Base-by-base conservation (phyloP, 2,329 filamentous ascomycete genomes). In the Pseudocercospora pini-densiflorae region DNA sequence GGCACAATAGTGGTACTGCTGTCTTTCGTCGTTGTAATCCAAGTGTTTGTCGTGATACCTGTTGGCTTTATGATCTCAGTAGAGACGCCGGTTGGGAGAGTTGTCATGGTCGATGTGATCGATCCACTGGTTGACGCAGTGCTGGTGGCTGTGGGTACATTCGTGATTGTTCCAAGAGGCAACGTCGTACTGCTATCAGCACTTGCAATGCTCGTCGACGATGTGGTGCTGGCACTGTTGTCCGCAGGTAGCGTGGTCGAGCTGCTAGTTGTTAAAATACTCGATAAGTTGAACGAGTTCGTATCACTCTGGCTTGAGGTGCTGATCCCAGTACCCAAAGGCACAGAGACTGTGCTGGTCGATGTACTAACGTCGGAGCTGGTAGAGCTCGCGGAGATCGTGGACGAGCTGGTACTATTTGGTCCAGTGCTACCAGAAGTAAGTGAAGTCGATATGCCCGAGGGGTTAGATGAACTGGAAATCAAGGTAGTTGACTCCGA, bases 41-140 rank as follows among this genome's bases (percentile, higher is more conserved):
- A 65, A 16, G 63, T 62, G 27, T 62, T 65, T n/a, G 59, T 65
- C 7, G 59, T 58, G 7, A 62, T 47, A 2, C 51, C 63, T 19
- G 59, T 54, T 8, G 49, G 29, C 5, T 59, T 23, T 36, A 66
- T 62, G 59, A 66, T 49, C 9, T 66, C 63, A 10, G 63, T 66
- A 8, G 63, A 66, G 19, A 66, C 59, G 21, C 60, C 60, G 3
- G 63, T 47, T 14, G 63, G 63, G 7, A 66, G 59, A n/a, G 63
- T 66, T 19, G 63, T 66, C 63, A 66, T 66, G 10, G 63, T 66
- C 8, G 63, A 66, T 16, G 63, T 66, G 19, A 66, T 21, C 3
- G 29, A 29, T 31, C 12, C 21, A 53, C 40, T 53, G 16, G 21
- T 36, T 5, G 43, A 27, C 23, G 29, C 40, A 12, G 16, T 60